Percentiles rank a stretch among this genome's conserved stretches.
These are phyloP conservation scores for Tuber brumale DNA, from an alignment of 495 filamentous ascomycete genomes.

Conservation along the genomic window DNA sequence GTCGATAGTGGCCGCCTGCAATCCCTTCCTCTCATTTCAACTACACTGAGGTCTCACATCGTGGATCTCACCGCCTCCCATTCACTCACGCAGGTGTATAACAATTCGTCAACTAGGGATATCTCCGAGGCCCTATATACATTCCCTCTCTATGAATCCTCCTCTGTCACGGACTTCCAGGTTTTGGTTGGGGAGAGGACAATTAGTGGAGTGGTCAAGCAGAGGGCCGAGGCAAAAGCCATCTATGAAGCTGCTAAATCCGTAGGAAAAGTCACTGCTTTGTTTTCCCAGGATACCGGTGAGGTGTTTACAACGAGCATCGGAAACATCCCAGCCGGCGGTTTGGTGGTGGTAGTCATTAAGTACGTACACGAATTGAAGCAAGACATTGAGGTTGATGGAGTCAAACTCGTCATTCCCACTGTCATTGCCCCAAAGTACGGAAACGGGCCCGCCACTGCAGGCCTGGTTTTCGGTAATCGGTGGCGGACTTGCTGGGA, in stretches of 20 bases:
- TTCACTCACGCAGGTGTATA: constrained; percentile 56
- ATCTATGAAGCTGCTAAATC: constrained; percentile 52
- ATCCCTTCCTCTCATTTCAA: constrained; percentile 1
- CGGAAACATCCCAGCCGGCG: constrained; percentile 54
- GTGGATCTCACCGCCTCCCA: constrained; percentile 35
- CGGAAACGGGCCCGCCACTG: constrained; percentile 42
- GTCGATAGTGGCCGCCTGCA: not conserved
- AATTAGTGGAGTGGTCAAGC: constrained; percentile 57
- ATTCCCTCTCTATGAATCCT: constrained; percentile 63
- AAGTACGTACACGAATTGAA: constrained; percentile 63
- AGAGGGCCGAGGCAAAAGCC: constrained; percentile 52
- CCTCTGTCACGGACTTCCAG: constrained; percentile 58
- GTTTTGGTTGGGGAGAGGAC: constrained; percentile 49
- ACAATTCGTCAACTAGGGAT: constrained; percentile 45
- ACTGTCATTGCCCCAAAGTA: constrained; percentile 59
- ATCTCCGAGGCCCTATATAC: constrained; percentile 55
- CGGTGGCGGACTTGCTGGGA: constrained; percentile 21
- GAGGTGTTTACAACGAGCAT: constrained; percentile 61
- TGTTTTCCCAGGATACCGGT: constrained; percentile 56
- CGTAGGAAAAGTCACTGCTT: constrained; percentile 54
- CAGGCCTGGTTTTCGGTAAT: not conserved
- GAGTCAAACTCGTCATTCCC: constrained; percentile 59
- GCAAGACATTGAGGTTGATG: constrained; percentile 57
- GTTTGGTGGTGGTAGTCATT: constrained; percentile 52
- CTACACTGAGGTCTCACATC: constrained; percentile 1